Evolutionary conservation across 2,329 filamentous ascomycete genomes (phyloP).

Genomic region (Phaeosphaeriaceae sp.): DNA sequence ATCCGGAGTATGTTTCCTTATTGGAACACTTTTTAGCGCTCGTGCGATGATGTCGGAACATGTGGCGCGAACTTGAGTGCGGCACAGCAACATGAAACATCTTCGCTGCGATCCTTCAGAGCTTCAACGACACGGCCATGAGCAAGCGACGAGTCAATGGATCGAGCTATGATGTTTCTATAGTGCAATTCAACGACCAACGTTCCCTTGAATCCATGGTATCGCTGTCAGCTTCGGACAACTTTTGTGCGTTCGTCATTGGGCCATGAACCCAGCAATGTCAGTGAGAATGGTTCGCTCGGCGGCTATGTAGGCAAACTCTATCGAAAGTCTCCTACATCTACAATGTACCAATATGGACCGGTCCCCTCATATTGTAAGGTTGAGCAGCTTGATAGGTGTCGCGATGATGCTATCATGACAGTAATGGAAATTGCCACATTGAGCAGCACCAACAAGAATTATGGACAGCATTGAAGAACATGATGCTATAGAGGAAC

Average conservation of each 20-base stretch:
- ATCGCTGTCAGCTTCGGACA: too few species aligned
- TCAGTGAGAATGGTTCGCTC: too few species aligned
- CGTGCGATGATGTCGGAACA: not conserved
- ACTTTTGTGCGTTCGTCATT: too few species aligned
- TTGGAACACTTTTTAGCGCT: not conserved
- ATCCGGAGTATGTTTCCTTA: not conserved
- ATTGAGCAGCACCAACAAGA: not conserved
- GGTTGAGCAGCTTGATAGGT: not conserved
- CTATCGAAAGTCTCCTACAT: too few species aligned
- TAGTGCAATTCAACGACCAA: too few species aligned
- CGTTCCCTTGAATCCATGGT: too few species aligned
- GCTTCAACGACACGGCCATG: not conserved
- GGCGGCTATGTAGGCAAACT: too few species aligned
- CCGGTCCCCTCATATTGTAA: not conserved
- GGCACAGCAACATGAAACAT: slow-evolving; percentile 11
- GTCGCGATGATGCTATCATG: not conserved
- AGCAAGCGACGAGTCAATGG: not conserved
- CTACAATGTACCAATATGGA: too few species aligned
- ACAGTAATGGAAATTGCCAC: not conserved
- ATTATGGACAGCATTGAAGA: not conserved
- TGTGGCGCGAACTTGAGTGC: slow-evolving; percentile 9
- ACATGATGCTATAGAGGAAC: not conserved
- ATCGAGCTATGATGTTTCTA: not conserved
- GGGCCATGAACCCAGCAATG: too few species aligned
- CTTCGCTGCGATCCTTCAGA: not conserved